phyloP scores from a whole-genome alignment of 2,329 filamentous ascomycete species.

The Penicillium sp. region DNA sequence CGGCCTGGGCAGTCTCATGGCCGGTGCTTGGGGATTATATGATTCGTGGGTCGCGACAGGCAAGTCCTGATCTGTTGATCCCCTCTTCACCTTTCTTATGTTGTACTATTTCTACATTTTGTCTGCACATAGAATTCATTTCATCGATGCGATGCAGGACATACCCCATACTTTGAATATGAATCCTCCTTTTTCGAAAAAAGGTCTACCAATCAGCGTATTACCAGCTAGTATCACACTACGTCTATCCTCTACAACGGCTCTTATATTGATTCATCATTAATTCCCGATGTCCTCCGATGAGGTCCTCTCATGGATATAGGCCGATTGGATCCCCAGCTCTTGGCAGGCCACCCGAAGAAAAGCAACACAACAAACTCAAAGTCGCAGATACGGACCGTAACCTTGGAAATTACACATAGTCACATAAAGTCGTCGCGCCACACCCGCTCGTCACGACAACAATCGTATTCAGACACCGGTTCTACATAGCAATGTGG shows the following conservation, averaged over 20 bases:
- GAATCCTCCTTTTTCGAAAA: not conserved
- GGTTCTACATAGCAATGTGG: not conserved
- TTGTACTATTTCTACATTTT: not conserved
- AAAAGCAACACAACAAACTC: not conserved
- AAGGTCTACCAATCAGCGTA: not conserved
- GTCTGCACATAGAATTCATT: not conserved
- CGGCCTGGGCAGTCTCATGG: slow-evolving; percentile 59
- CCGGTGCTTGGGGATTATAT: slow-evolving; percentile 47
- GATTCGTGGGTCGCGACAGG: slow-evolving; percentile 48
- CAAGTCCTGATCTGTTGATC: slow-evolving; percentile 3
- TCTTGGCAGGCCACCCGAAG: not conserved
- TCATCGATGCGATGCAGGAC: not conserved
- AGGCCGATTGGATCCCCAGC: not conserved
- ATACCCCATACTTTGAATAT: not conserved
- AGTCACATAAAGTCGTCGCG: not conserved
- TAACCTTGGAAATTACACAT: not conserved
- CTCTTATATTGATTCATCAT: not conserved
- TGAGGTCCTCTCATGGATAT: not conserved
- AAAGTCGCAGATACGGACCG: not conserved
- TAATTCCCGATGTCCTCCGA: not conserved
- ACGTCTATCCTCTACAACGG: not conserved
- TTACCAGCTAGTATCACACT: not conserved
- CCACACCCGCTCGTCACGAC: not conserved
- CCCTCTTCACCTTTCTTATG: not conserved
- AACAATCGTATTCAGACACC: not conserved